Evolutionary conservation across 2,329 filamentous ascomycete species (phyloP).

Genomic region (Penicillium sumatraense): DNA sequence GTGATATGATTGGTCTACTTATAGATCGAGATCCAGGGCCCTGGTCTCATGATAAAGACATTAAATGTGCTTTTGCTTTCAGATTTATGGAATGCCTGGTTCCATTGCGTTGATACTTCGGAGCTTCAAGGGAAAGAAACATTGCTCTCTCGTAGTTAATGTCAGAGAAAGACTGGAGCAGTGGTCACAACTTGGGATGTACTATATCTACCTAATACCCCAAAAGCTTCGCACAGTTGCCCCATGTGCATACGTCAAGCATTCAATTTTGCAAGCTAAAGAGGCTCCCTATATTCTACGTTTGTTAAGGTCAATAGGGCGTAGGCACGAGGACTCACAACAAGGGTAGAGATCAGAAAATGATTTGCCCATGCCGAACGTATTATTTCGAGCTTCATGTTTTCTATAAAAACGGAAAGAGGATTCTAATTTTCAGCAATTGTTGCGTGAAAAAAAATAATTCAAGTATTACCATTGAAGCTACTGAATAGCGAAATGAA

Average conservation of each 20-base stretch:
- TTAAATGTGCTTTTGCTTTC: constrained; percentile 5
- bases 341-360: neutral
- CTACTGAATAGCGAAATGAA: constrained; percentile 10
- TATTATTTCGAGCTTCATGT: neutral
- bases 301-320: constrained; percentile 4
- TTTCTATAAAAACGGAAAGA: constrained; percentile 7
- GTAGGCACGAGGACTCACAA: constrained; percentile 4
- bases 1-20: constrained; percentile 13
- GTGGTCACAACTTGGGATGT: neutral
- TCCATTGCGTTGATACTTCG: neutral
- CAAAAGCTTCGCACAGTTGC: neutral
- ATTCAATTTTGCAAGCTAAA: no score
- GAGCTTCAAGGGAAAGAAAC: neutral
- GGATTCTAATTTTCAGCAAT: neutral
- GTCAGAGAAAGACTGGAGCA: no score
- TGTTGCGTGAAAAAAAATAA: neutral
- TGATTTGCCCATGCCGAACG: neutral
- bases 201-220: neutral
- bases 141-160: neutral
- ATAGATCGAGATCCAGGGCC: constrained; percentile 11
- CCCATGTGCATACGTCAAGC: no score
- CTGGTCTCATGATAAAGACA: neutral
- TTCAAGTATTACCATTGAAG: neutral
- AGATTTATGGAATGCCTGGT: neutral
- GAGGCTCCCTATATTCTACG: neutral